Evolutionary conservation across 176 grass and related monocot genomes (phyloP).

Genomic region (Zoysia pacifica): DNA sequence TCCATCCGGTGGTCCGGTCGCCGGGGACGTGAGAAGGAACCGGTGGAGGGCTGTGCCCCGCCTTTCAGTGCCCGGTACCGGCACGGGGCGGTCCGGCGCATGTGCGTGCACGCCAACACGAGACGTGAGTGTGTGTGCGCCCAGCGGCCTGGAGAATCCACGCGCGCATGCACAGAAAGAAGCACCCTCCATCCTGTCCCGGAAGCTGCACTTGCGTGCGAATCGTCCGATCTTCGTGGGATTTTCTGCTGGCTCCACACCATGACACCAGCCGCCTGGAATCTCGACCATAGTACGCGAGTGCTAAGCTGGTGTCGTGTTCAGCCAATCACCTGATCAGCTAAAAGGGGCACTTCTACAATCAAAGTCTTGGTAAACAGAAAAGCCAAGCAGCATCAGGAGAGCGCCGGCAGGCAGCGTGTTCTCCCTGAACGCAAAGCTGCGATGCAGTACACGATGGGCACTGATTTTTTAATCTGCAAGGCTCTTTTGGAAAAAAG

Average conservation of each 20-base stretch:
- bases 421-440: no score
- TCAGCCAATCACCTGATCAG: constrained; percentile 8
- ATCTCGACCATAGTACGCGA: background rate
- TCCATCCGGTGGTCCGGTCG: background rate
- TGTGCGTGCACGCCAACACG: constrained; percentile 42
- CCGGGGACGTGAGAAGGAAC: background rate
- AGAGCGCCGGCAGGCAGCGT: background rate
- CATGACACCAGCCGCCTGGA: background rate
- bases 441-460: background rate
- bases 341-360: background rate
- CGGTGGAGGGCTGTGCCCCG: background rate
- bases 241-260: background rate
- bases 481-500: background rate
- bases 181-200: background rate
- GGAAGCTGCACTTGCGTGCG: constrained; percentile 12
- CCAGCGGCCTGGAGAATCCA: background rate
- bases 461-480: background rate
- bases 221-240: background rate
- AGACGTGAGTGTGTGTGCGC: background rate
- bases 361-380: constrained; percentile 23
- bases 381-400: constrained; percentile 8
- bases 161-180: background rate
- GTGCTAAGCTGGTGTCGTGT: background rate
- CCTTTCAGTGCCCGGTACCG: background rate
- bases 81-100: background rate